Evolutionary conservation across 352 stramenopile genomes (phyloP).

Genomic region (Chrysophaeum taylorii): DNA sequence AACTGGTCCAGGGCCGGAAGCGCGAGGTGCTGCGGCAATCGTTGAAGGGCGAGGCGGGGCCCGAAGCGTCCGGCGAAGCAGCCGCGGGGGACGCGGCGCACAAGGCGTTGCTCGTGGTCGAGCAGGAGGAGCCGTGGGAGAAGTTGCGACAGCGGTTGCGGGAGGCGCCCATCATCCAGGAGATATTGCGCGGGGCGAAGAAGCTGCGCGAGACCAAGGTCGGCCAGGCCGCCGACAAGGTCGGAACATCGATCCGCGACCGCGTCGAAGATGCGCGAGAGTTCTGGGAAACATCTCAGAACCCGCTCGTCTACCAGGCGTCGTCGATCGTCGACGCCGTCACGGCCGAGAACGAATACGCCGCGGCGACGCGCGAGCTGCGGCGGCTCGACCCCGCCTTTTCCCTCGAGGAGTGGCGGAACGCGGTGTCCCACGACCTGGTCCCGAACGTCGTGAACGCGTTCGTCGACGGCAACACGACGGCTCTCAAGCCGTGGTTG

Average conservation of each 20-base stretch:
- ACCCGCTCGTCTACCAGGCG: slow-evolving; percentile 91
- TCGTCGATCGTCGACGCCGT: slow-evolving; percentile 95
- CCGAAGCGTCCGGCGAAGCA: slow-evolving; percentile 28
- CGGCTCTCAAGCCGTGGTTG: slow-evolving; percentile 88
- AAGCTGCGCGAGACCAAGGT: slow-evolving; percentile 45
- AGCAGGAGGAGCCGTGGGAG: slow-evolving; percentile 83
- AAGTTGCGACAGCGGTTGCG: slow-evolving; percentile 77
- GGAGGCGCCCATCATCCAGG: slow-evolving; percentile 83
- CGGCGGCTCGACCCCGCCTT: slow-evolving; percentile 89
- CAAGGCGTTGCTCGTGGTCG: slow-evolving; percentile 68
- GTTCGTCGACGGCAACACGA: slow-evolving; percentile 83
- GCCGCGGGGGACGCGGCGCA: slow-evolving; percentile 38
- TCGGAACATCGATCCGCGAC: slow-evolving; percentile 27
- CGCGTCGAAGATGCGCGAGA: slow-evolving; percentile 58
- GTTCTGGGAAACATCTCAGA: slow-evolving; percentile 96
- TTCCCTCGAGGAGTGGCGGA: slow-evolving; percentile 87
- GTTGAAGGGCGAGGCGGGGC: slow-evolving; percentile 12
- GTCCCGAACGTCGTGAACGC: slow-evolving; percentile 84
- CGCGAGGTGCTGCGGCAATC: background rate
- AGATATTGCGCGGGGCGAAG: slow-evolving; percentile 40
- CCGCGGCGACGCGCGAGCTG: slow-evolving; percentile 81
- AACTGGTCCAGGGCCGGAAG: too few species aligned
- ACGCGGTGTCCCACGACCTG: slow-evolving; percentile 82
- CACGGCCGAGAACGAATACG: slow-evolving; percentile 89
- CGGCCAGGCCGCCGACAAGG: slow-evolving; percentile 27